Conservation (phyloP, 2,329 filamentous ascomycete genomes). For the Penicillium brasilianum region DNA sequence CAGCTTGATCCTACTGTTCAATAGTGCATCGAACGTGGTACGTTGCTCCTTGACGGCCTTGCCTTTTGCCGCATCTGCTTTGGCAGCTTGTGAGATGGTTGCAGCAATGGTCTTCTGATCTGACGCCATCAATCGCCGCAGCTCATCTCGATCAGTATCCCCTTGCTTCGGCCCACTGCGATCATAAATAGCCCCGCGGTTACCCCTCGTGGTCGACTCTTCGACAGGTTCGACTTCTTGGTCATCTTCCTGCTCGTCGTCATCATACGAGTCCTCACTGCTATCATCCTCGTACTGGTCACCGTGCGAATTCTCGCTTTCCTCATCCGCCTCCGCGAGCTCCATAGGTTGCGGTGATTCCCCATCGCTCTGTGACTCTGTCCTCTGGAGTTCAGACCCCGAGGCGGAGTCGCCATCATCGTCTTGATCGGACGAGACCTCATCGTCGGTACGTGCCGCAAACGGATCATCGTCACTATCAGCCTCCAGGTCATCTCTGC, state of each 20-base stretch:
- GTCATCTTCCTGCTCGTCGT: too few relatives aligned
- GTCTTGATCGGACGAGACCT: constrained; percentile 36
- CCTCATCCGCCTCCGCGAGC: constrained; percentile 32
- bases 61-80: constrained; percentile 83
- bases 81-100: constrained; percentile 68
- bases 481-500: constrained; percentile 68
- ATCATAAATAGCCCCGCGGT: constrained; percentile 24
- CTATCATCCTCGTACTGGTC: background rate
- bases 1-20: constrained; percentile 88
- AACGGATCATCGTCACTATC: constrained; percentile 58
- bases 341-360: background rate
- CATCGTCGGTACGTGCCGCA: constrained; percentile 41
- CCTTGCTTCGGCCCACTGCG: background rate
- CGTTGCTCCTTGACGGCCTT: constrained; percentile 84
- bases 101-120: constrained; percentile 70
- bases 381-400: background rate
- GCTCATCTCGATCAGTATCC: constrained; percentile 57
- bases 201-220: background rate
- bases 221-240: too few relatives aligned
- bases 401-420: constrained; percentile 16
- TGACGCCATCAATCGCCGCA: constrained; percentile 70
- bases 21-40: constrained; percentile 81
- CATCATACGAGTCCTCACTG: background rate
- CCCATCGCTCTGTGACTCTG: constrained; percentile 7
- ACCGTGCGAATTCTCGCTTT: constrained; percentile 23